Evolutionary conservation across 2,329 filamentous ascomycete species (phyloP), one percentile per base, ranked within the genome.

Genomic region (Claviceps paspali): DNA sequence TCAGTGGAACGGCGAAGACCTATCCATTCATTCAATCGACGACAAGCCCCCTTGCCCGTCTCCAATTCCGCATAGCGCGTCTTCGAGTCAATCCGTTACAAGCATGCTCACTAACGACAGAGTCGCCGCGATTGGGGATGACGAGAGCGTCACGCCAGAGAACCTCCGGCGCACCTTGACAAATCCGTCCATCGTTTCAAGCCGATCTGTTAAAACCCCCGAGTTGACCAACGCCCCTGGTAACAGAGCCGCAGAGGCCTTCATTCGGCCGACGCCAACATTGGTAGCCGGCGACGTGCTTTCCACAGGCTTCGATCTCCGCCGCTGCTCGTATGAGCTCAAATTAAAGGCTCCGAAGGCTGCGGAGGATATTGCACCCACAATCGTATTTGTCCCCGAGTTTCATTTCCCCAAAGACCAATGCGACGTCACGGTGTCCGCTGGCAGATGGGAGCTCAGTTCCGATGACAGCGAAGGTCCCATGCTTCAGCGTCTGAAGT

Each of bases 1-100:
- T 50, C 76, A 85, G 46, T 98, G 91, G 91, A 98, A 98, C 47
- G 91, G 91, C 33, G 91, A 98, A 57, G 91, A 98, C 54, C 61
- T 98, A 24, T 95, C 87, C 5, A 91, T 98, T 38, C 81, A 77
- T 53, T 95, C 85, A 0, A 49, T 74, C 5, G 87, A 98, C 52
- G 92, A 98, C 56, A 78, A 76, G 38, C 60, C 66, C 12, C 54
- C 79, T 28, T 67, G 71, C 2, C 51, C 65, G 28, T 73, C 71
- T 2, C 53, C 67, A 5, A 42, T 72, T 3, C 69, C 68, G 1
- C 64, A 52, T 41, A 60, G 50, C 4, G 51, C 60, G 1, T 52
- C 55, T 3, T 38, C 52, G 3, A 61, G 55, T 36, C 63, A 59
- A 33, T 71, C 72, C 1, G 64, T 65, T 0, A 54, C 65, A 4